phyloP scores from a whole-genome alignment of 805 yeast genomes.

The Lipomyces sp. region DNA sequence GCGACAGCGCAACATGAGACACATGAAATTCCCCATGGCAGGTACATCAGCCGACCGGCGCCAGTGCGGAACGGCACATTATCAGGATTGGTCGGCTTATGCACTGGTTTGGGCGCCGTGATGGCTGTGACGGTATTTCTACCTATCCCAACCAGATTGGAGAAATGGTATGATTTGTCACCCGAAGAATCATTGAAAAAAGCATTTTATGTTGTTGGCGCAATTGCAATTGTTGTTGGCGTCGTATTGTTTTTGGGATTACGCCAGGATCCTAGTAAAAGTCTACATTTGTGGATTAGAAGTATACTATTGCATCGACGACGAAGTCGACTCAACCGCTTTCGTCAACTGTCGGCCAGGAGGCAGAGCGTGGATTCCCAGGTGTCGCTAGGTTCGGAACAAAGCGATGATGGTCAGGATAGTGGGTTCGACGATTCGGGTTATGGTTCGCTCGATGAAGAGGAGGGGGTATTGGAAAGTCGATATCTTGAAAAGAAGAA shows the following conservation, averaged over 20 bases:
- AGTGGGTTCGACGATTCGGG: slow-evolving; percentile 39
- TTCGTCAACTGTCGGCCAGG: slow-evolving; percentile 9
- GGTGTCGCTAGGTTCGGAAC: background rate
- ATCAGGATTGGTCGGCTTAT: slow-evolving; percentile 65
- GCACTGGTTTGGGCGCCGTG: slow-evolving; percentile 70
- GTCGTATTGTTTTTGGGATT: slow-evolving; percentile 50
- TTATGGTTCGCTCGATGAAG: slow-evolving; percentile 38
- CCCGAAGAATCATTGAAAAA: slow-evolving; percentile 54
- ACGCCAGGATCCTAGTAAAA: slow-evolving; percentile 52
- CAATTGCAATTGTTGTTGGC: slow-evolving; percentile 49
- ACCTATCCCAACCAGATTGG: slow-evolving; percentile 61
- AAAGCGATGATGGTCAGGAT: slow-evolving; percentile 33
- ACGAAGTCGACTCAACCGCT: slow-evolving; percentile 23
- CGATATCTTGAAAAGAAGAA: slow-evolving; percentile 28
- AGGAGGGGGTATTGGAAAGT: slow-evolving; percentile 29
- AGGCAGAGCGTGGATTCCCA: background rate
- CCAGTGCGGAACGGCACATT: slow-evolving; percentile 56
- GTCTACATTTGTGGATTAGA: slow-evolving; percentile 43
- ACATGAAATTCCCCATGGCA: background rate
- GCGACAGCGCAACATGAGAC: background rate
- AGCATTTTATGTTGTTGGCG: slow-evolving; percentile 58
- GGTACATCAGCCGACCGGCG: background rate
- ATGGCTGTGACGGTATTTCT: slow-evolving; percentile 61
- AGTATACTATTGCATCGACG: slow-evolving; percentile 38
- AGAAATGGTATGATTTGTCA: slow-evolving; percentile 43